Base-by-base conservation (phyloP, 2,329 filamentous ascomycete genomes). In the Alternaria rosae region DNA sequence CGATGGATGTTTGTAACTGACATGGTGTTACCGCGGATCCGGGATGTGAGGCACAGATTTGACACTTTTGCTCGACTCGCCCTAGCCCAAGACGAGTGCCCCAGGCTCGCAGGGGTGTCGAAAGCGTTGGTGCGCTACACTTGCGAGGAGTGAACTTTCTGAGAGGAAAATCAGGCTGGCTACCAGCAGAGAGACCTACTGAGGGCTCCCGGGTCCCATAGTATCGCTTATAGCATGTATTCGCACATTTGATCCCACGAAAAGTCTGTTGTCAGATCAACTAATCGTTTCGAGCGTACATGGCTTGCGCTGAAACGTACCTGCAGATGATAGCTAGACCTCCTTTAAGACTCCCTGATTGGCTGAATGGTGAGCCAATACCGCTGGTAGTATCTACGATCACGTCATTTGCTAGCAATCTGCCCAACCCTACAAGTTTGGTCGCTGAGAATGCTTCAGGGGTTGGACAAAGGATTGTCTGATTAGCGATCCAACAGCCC, bases 21-120 rank as follows among this genome's bases (percentile, higher is more conserved):
- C 56, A 58, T 50, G 17, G 67, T 68, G 41, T 28, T 26, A 69
- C 69, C 68, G 66, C 62, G 66, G 66, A 68, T 20, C 43, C 64
- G 67, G 67, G 61, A 67, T 23, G 48, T 38, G 57, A 52, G 42
- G 54, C 53, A 64, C 55, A 38, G 25, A 54, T 32, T 56, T 53
- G 42, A 45, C 57, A 28, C 12, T 52, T 30, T 54, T 41, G 32
- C 30, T 54, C 38, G 52, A 56, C 25, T 21, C 54, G 50, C 30
- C 15, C 32, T 43, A 20, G n/a, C 38, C 41, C 32, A 44, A 28
- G 55, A n/a, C 47, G 26, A 35, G n/a, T 43, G 20, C 15, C 6
- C 41, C 23, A 55, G 28, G 30, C 28, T 25, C 28, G 20, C 44
- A 54, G 13, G 43, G 35, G 17, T 28, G 4, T 28, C 26, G 17